Base-by-base conservation (phyloP, 441 rosid genomes). In the Erodium trifolium region DNA sequence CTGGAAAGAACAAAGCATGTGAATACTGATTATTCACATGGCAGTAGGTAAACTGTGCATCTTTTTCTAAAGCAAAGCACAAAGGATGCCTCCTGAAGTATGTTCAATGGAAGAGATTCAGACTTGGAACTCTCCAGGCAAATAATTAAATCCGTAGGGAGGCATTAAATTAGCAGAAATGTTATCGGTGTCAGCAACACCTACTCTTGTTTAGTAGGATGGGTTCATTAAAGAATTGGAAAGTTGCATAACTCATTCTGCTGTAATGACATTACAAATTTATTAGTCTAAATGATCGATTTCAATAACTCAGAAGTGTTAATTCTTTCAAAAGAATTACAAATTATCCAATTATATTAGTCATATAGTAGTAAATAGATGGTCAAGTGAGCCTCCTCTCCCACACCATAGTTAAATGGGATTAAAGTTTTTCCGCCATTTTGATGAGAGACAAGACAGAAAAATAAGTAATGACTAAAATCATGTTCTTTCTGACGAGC, bases 51-150 rank as follows among this genome's bases (percentile, higher is more conserved):
- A 63, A 29, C 1, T n/a, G 16, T 31, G 66, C 18, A 31, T 63
- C 14, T 63, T 31, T 63, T 5, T 29, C 31, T 63, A 29, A 29
- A 63, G 43, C 43, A 63, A 63, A 63, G 9, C 53, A 63, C 39
- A 63, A 63, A 63, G 8, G 43, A 16, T 63, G 66, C 66, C 31
- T 63, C 34, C 2, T n/a, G 29, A n/a, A 49, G 39, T 29, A 13
- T 29, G 35, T 63, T 27, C 16, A 0, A 12, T 29, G 29, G 41
- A 29, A 29, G 66, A 63, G 43, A 63, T 5, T 63, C 43, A 31
- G 13, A 29, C 18, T 63, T 63, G 43, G 41, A 31, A 63, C 43
- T 63, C 66, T 31, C 31, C 41, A 29, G 66, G 17, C 18, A 63
- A 62, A 62, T n/a, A 31, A 31, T 63, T 13, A 63, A 29, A 31